Base-by-base conservation (phyloP, 148 eudicot genomes). In the Rheum nobile region DNA sequence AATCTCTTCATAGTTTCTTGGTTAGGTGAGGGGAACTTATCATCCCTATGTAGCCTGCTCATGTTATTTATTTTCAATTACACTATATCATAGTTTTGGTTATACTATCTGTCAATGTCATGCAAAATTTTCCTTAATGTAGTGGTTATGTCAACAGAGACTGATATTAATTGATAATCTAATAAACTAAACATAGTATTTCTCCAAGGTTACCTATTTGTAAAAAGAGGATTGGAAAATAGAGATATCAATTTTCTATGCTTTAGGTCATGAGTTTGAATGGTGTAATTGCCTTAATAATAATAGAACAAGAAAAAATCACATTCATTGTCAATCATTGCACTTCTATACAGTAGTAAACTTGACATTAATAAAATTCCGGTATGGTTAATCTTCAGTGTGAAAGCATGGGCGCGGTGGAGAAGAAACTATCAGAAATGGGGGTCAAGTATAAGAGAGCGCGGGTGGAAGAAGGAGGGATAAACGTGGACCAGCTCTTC, bases 331-430 rank as follows among this genome's bases (percentile, higher is more conserved):
- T n/a, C n/a, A n/a, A n/a, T n/a, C n/a, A n/a, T n/a, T n/a, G n/a
- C n/a, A n/a, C n/a, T n/a, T n/a, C n/a, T n/a, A n/a, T n/a, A n/a
- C n/a, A n/a, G n/a, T n/a, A n/a, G n/a, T n/a, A n/a, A n/a, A n/a
- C n/a, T n/a, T n/a, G n/a, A n/a, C n/a, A n/a, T n/a, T n/a, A n/a
- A n/a, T n/a, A n/a, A n/a, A n/a, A n/a, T n/a, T n/a, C n/a, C n/a
- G n/a, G n/a, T n/a, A n/a, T n/a, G n/a, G n/a, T n/a, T n/a, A n/a
- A n/a, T n/a, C 2, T 61, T 28, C 79, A 91, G 97, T 91, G 97
- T 71, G 97, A 89, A 83, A 92, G 89, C 85, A 92, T 90, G 92
- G 91, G 85, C 6, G 82, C 83, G 14, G 97, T 92, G 78, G 96
- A 90, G 88, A 88, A 85, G 82, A 90, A 86, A 75, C 77, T 90